phyloP scores from a whole-genome alignment of 2,329 filamentous ascomycete species.

The Cercospora sp. region DNA sequence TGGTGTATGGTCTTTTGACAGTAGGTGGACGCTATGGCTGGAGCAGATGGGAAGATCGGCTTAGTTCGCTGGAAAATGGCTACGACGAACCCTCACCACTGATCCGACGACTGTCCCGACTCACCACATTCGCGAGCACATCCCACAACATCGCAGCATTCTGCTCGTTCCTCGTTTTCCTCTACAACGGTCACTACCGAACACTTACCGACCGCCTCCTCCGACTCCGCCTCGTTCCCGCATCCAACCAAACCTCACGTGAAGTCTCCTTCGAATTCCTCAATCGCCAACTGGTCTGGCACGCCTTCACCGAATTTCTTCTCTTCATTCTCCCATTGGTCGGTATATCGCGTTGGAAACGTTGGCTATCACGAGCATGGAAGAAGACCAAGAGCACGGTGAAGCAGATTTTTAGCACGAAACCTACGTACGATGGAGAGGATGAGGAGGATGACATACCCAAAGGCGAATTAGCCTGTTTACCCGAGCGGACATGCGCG shows the following conservation, averaged over 20 bases:
- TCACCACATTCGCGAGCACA: conserved; percentile 70
- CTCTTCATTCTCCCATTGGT: conserved; percentile 96
- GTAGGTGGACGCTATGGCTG: conserved; percentile 87
- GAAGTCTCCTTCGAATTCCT: conserved; percentile 98
- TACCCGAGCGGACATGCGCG: conserved; percentile 91
- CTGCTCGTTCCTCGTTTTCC: conserved; percentile 83
- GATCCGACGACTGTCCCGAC: conserved; percentile 61
- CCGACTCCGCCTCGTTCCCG: conserved; percentile 79
- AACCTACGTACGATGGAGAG: conserved; percentile 43
- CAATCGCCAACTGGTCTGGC: conserved; percentile 97
- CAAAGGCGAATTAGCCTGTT: conserved; percentile 71
- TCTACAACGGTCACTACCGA: conserved; percentile 86
- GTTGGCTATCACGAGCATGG: conserved; percentile 87
- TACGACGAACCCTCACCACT: conserved; percentile 60
- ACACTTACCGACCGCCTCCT: conserved; percentile 85
- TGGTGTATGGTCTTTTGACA: conserved; percentile 78
- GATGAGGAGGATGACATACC: conserved; percentile 45
- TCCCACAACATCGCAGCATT: conserved; percentile 80
- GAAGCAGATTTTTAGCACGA: conserved; percentile 48
- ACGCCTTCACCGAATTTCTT: conserved; percentile 99
- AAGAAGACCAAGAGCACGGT: conserved; percentile 69
- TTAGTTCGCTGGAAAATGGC: conserved; percentile 74
- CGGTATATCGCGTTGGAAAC: conserved; percentile 87
- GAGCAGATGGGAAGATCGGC: conserved; percentile 87
- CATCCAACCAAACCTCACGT: conserved; percentile 79